phyloP scores from a whole-genome alignment of 2,329 filamentous ascomycete genomes.

The Aaosphaeria pasadenensis region DNA sequence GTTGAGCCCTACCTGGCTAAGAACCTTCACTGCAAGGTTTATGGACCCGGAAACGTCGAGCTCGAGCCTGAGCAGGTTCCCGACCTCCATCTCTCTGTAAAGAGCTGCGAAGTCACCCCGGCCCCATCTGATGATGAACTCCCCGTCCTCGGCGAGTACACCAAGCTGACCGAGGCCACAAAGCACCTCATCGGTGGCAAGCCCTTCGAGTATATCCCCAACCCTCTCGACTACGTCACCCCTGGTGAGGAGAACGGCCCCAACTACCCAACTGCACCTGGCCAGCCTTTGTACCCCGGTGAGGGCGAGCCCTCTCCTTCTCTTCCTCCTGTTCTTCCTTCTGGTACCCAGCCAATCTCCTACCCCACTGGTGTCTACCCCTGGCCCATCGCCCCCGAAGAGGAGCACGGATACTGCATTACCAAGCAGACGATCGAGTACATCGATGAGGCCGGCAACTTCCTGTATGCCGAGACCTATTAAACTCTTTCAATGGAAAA shows the following conservation, averaged over 20 bases:
- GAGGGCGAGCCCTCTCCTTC: neutral
- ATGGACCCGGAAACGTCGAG: constrained; percentile 27
- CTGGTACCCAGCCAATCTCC: constrained; percentile 5
- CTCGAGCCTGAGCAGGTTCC: constrained; percentile 24
- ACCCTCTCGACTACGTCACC: constrained; percentile 13
- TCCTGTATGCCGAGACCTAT: constrained; percentile 20
- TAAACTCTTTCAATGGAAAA: neutral
- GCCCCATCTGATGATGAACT: constrained; percentile 20
- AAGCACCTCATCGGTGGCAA: constrained; percentile 26
- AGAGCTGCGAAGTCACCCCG: constrained; percentile 28
- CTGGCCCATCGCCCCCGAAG: constrained; percentile 7
- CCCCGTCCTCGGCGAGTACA: constrained; percentile 26
- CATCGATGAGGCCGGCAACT: constrained; percentile 30
- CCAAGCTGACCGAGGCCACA: constrained; percentile 22
- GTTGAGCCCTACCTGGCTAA: constrained; percentile 32
- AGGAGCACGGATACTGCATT: constrained; percentile 29
- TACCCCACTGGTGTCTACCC: constrained; percentile 6
- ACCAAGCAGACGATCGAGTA: constrained; percentile 31
- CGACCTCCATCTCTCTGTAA: constrained; percentile 32
- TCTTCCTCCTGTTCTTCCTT: neutral
- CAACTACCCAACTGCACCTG: neutral
- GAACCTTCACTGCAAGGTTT: constrained; percentile 35
- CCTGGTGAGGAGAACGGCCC: constrained; percentile 3
- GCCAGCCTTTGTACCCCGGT: neutral
- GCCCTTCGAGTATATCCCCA: constrained; percentile 24